Percentiles rank a stretch among this genome's conserved stretches.
Evolutionary conservation across 2,329 filamentous ascomycete species (phyloP).

Genomic region (Colletotrichum noveboracense): DNA sequence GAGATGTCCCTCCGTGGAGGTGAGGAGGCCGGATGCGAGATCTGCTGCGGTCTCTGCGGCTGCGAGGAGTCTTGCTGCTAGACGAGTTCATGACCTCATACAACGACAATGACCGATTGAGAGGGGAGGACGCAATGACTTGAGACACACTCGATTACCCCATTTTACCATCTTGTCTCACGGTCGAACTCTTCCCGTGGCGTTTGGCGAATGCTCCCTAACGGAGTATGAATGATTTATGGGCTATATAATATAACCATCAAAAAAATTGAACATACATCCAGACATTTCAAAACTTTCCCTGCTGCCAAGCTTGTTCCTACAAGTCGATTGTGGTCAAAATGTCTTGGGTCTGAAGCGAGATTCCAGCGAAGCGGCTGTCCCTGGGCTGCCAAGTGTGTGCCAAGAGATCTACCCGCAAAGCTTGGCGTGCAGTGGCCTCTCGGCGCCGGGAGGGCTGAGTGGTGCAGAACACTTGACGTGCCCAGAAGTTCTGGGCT

Average conservation of each 20-base stretch:
- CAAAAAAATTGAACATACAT: not conserved
- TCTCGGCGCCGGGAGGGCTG: not conserved
- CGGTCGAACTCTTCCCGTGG: not conserved
- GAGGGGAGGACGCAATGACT: not conserved
- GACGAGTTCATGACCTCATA: not conserved
- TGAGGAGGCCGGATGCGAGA: slow-evolving; percentile 50
- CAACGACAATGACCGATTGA: not conserved
- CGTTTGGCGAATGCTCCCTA: slow-evolving; percentile 8
- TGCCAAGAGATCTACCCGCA: slow-evolving; percentile 19
- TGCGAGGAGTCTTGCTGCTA: slow-evolving; percentile 51
- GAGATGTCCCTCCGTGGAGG: slow-evolving; percentile 49
- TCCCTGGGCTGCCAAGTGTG: slow-evolving; percentile 11
- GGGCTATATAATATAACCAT: not conserved
- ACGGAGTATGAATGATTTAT: not conserved
- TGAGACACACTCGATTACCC: not conserved
- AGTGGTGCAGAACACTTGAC: not conserved
- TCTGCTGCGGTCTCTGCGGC: slow-evolving; percentile 51
- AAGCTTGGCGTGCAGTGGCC: slow-evolving; percentile 13
- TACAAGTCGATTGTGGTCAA: not conserved
- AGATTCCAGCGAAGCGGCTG: not conserved
- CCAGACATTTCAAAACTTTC: not conserved
- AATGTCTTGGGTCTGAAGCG: not conserved
- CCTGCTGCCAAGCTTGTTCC: not conserved
- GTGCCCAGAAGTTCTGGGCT: not conserved
- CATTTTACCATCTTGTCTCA: not conserved